Evolutionary conservation across 1,139 yeast species (phyloP).

Genomic region (Sugiyamaella neomexicana): DNA sequence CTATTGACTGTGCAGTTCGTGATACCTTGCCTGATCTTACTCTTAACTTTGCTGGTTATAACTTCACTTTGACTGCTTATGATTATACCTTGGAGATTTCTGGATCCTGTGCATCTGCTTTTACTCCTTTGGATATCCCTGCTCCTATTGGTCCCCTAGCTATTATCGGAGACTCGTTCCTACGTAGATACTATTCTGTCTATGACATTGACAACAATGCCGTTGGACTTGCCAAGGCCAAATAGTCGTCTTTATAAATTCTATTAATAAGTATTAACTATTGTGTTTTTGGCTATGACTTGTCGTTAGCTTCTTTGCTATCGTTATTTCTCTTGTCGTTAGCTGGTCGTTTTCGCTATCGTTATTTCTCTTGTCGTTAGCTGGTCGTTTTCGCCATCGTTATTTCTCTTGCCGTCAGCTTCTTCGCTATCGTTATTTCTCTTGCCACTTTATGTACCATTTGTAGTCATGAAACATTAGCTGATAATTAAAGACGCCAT

Average conservation of each 20-base stretch:
- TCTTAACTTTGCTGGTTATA: constrained; percentile 81
- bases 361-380: no score
- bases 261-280: no score
- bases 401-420: no score
- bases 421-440: no score
- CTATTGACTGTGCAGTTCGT: constrained; percentile 83
- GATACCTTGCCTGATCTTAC: constrained; percentile 86
- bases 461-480: no score
- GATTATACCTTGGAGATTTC: constrained; percentile 93
- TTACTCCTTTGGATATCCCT: constrained; percentile 97
- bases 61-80: constrained; percentile 81
- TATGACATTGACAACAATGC: constrained; percentile 88
- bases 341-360: no score
- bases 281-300: no score
- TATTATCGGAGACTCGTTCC: constrained; percentile 94
- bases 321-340: no score
- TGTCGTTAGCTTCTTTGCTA: no score
- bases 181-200: constrained; percentile 89
- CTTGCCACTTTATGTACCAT: no score
- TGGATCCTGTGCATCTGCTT: constrained; percentile 93
- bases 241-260: constrained; percentile 33
- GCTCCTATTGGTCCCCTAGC: constrained; percentile 96
- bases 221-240: constrained; percentile 85
- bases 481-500: no score
- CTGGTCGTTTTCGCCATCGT: no score